phyloP scores from a whole-genome alignment of 2,329 filamentous ascomycete species.

The Trichoderma aggressivum region DNA sequence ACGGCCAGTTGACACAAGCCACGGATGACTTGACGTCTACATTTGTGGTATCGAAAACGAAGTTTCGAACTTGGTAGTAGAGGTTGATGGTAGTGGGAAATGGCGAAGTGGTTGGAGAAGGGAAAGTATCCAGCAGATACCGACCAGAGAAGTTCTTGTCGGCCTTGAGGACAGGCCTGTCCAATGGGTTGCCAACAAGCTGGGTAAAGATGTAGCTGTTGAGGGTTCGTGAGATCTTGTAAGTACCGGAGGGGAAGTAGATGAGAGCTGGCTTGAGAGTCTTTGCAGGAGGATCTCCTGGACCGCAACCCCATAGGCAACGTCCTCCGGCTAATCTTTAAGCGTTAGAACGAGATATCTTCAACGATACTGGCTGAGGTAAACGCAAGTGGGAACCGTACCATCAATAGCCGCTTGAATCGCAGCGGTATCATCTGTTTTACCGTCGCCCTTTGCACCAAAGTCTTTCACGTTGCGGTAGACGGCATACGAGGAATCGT shows the following conservation, averaged over 20 bases:
- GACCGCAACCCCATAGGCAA: constrained; percentile 19
- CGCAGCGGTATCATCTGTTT: constrained; percentile 62
- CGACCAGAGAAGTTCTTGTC: constrained; percentile 13
- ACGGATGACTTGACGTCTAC: constrained; percentile 10
- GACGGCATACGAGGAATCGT: constrained; percentile 28
- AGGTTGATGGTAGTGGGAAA: constrained; percentile 21
- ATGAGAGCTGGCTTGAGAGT: constrained; percentile 23
- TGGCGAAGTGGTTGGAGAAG: constrained; percentile 17
- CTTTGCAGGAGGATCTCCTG: constrained; percentile 18
- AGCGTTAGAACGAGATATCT: background rate
- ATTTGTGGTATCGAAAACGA: constrained; percentile 19
- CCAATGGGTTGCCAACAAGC: constrained; percentile 18
- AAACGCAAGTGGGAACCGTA: background rate
- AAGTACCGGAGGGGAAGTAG: constrained; percentile 28
- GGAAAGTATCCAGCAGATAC: constrained; percentile 19
- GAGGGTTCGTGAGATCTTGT: constrained; percentile 24
- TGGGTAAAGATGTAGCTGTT: constrained; percentile 23
- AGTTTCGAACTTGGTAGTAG: constrained; percentile 20
- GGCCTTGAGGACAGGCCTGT: constrained; percentile 19
- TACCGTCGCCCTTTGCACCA: constrained; percentile 30
- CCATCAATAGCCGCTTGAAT: constrained; percentile 71
- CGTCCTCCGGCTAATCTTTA: constrained; percentile 15
- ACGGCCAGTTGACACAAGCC: constrained; percentile 21
- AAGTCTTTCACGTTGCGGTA: constrained; percentile 34
- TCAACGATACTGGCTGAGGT: background rate